Evolutionary conservation across 371 early-diverging fungal genomes (phyloP).

Genomic region (Basidiobolus meristosporus): DNA sequence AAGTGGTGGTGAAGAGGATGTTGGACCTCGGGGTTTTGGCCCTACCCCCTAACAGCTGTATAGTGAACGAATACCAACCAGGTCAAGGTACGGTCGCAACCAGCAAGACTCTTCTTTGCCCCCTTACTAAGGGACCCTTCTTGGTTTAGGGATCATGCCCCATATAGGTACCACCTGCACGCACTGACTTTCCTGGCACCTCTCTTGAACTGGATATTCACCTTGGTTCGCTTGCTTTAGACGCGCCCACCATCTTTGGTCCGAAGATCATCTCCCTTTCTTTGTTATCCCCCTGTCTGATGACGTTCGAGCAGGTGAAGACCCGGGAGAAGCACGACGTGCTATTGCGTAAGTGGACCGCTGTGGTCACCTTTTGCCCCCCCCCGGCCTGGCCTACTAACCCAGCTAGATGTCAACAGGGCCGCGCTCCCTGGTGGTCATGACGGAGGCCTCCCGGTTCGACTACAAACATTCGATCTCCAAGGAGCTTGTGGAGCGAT

Average conservation of each 20-base stretch:
- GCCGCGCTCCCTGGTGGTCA: constrained; percentile 38
- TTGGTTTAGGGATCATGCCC: constrained; percentile 15
- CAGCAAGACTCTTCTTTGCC: constrained; percentile 1
- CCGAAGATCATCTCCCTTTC: constrained; percentile 38
- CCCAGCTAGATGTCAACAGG: constrained; percentile 10
- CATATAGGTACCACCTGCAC: constrained; percentile 10
- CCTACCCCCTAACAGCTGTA: constrained; percentile 26
- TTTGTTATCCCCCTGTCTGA: constrained; percentile 39
- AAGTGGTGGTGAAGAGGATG: constrained; percentile 6
- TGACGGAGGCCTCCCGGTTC: constrained; percentile 36
- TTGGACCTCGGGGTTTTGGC: constrained; percentile 15
- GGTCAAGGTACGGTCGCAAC: constrained; percentile 34
- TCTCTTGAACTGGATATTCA: neutral
- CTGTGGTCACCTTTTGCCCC: too few species aligned
- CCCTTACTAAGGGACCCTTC: neutral
- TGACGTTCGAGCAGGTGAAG: constrained; percentile 42
- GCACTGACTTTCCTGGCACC: too few species aligned
- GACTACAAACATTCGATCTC: constrained; percentile 43
- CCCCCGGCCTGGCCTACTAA: too few species aligned
- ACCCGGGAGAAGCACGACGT: too few species aligned
- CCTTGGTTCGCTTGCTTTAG: constrained; percentile 4
- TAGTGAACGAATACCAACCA: constrained; percentile 50
- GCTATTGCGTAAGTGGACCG: too few species aligned
- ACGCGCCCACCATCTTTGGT: constrained; percentile 44
- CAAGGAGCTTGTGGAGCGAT: constrained; percentile 27